These are phyloP conservation scores for Galium porrigens DNA, from an alignment of 305 asterid species.

Conservation along the genomic window DNA sequence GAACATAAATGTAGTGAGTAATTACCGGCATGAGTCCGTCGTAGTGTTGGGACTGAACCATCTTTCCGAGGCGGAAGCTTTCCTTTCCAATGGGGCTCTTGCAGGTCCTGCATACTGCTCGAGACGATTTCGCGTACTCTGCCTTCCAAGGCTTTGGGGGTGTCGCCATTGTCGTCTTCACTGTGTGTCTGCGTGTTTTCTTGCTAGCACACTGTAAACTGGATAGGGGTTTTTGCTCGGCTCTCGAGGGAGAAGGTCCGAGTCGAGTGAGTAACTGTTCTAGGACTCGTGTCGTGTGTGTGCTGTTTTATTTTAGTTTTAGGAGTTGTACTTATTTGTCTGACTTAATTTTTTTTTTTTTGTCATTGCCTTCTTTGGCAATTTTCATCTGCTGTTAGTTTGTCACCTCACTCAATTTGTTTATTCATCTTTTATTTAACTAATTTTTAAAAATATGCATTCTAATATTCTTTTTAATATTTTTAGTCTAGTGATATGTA, in stretches of 20 bases:
- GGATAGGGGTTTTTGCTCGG: neutral
- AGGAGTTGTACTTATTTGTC: no score
- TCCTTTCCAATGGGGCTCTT: slow-evolving; percentile 52
- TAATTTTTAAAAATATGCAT: no score
- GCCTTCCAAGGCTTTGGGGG: slow-evolving; percentile 86
- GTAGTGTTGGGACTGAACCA: slow-evolving; percentile 80
- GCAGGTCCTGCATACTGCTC: slow-evolving; percentile 87
- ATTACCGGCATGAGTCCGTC: slow-evolving; percentile 90
- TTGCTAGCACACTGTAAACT: neutral
- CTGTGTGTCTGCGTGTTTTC: neutral
- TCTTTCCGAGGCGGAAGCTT: slow-evolving; percentile 69
- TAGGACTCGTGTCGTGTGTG: neutral
- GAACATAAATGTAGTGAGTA: neutral
- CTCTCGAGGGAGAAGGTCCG: slow-evolving; percentile 7
- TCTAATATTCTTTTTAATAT: no score
- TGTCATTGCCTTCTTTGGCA: neutral
- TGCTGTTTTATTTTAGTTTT: no score
- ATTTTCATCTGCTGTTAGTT: neutral
- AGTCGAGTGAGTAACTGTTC: neutral
- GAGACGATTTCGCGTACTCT: slow-evolving; percentile 82
- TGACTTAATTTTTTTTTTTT: neutral
- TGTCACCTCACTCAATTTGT: neutral
- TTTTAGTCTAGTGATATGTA: no score
- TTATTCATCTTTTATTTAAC: no score
- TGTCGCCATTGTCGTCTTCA: slow-evolving; percentile 43